These are phyloP conservation scores for Hymenoscyphus fructigenus DNA, from an alignment of 2,329 filamentous ascomycete species.

Conservation along the genomic window DNA sequence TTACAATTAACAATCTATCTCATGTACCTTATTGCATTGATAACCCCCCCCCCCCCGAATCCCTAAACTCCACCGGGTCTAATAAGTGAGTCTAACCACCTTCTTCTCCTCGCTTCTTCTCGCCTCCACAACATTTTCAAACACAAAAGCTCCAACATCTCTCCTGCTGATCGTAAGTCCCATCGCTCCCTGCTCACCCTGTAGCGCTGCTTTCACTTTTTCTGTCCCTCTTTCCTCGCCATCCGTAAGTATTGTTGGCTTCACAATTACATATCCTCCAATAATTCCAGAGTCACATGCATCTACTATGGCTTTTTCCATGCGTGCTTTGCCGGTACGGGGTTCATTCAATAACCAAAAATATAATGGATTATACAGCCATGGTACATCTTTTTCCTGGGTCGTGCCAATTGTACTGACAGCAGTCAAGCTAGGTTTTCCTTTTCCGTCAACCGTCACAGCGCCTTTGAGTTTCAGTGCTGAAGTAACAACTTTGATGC, in stretches of 20 bases:
- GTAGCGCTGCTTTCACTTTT: constrained; percentile 30
- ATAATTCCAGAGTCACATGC: constrained; percentile 24
- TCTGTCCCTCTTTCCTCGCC: constrained; percentile 27
- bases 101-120: neutral
- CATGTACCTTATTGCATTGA: too few species aligned
- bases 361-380: constrained; percentile 46
- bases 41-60: too few species aligned
- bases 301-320: constrained; percentile 43
- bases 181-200: constrained; percentile 31
- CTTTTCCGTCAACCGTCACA: neutral
- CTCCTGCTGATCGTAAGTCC: constrained; percentile 38
- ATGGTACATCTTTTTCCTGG: constrained; percentile 44
- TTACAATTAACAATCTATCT: too few species aligned
- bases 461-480: constrained; percentile 28
- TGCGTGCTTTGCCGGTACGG: constrained; percentile 48
- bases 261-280: constrained; percentile 23
- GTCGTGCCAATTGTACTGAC: constrained; percentile 47
- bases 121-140: constrained; percentile 26
- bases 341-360: constrained; percentile 42
- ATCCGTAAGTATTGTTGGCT: constrained; percentile 36
- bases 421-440: constrained; percentile 40
- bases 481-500: constrained; percentile 44
- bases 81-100: constrained; percentile 8
- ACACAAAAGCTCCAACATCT: constrained; percentile 40
- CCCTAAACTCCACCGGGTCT: neutral